Conservation (phyloP, 2,329 filamentous ascomycete genomes). For the Microdochium trichocladiopsis region DNA sequence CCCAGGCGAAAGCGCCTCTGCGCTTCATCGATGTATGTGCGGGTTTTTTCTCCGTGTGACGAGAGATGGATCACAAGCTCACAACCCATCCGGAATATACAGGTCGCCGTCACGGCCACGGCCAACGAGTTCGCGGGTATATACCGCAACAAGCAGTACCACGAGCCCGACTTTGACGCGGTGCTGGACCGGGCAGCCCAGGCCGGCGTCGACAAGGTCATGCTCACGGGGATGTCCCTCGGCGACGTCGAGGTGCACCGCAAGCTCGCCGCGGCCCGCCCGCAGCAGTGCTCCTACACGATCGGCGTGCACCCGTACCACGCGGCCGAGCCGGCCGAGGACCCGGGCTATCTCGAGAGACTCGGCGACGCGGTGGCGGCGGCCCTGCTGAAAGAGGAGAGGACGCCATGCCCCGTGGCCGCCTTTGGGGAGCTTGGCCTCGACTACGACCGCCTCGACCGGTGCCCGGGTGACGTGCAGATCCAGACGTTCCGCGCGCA, state of each 20-base stretch:
- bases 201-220: conserved; percentile 33
- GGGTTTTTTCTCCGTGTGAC: background rate
- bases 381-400: conserved; percentile 8
- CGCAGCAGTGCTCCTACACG: conserved; percentile 31
- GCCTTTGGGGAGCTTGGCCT: conserved; percentile 43
- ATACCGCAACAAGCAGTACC: conserved; percentile 41
- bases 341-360: conserved; percentile 11
- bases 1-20: background rate
- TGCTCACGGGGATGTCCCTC: conserved; percentile 30
- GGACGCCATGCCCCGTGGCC: conserved; percentile 21
- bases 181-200: conserved; percentile 31
- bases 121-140: conserved; percentile 39
- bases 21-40: background rate
- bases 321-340: conserved; percentile 30
- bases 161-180: conserved; percentile 32
- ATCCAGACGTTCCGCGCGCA: conserved; percentile 30
- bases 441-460: conserved; percentile 38
- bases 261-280: conserved; percentile 18
- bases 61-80: no score
- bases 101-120: conserved; percentile 29
- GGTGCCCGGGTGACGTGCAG: conserved; percentile 32
- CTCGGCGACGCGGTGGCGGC: conserved; percentile 14
- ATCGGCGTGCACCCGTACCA: conserved; percentile 45
- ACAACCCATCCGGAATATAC: background rate
- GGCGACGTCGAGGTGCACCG: conserved; percentile 19